phyloP scores from a whole-genome alignment of 2,329 filamentous ascomycete genomes.

The Hirsutella thompsonii region DNA sequence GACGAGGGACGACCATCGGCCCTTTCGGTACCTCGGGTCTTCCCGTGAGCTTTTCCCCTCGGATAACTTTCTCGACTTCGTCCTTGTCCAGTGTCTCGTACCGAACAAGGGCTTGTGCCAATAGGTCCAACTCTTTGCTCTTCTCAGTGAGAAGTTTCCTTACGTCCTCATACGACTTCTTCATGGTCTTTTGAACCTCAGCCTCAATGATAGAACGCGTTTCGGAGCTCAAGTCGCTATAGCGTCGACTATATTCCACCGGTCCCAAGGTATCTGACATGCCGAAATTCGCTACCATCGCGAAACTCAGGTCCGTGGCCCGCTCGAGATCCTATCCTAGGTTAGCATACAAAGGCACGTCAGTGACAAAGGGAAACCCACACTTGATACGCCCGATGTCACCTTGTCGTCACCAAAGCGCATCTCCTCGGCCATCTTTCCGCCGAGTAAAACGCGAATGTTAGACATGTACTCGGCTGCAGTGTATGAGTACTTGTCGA shows the following conservation, averaged over 20 bases:
- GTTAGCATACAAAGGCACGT: slow-evolving; percentile 10
- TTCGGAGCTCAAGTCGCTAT: slow-evolving; percentile 68
- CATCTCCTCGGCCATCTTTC: slow-evolving; percentile 83
- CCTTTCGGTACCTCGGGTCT: slow-evolving; percentile 46
- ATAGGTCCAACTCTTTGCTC: slow-evolving; percentile 71
- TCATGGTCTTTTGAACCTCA: slow-evolving; percentile 76
- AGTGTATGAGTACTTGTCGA: slow-evolving; percentile 85
- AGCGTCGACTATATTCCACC: slow-evolving; percentile 73
- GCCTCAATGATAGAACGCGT: slow-evolving; percentile 78
- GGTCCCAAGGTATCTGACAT: slow-evolving; percentile 85
- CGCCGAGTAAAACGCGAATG: slow-evolving; percentile 72
- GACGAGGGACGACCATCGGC: slow-evolving; percentile 24
- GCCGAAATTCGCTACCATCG: slow-evolving; percentile 78
- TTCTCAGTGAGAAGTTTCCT: slow-evolving; percentile 57
- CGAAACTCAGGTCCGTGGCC: slow-evolving; percentile 72
- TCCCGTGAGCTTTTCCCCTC: slow-evolving; percentile 65
- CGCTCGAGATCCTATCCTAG: slow-evolving; percentile 58
- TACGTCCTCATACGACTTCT: slow-evolving; percentile 69
- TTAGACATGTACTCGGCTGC: slow-evolving; percentile 70
- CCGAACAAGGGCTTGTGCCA: slow-evolving; percentile 81
- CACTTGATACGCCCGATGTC: slow-evolving; percentile 71
- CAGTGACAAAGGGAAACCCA: slow-evolving; percentile 34
- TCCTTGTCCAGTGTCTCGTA: slow-evolving; percentile 86
- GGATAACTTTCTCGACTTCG: slow-evolving; percentile 83
- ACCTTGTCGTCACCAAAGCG: slow-evolving; percentile 86